A percentile compares a stretch with the other conserved stretches of the same genome.
phyloP scores from a whole-genome alignment of 2,329 filamentous ascomycete genomes.

The Pseudopyricularia cyperi region DNA sequence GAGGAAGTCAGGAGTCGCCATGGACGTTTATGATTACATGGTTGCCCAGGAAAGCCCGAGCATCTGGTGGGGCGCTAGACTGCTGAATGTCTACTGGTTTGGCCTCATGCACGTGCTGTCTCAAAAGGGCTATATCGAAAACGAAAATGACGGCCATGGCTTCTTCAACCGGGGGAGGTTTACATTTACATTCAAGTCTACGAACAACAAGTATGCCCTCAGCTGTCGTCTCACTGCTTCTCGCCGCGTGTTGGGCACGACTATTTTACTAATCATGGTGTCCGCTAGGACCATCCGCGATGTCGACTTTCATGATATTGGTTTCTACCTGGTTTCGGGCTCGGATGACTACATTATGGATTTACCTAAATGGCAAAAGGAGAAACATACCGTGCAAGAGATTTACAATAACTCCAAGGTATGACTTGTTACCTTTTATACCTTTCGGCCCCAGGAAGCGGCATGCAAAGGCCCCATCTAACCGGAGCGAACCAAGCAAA shows the following conservation, averaged over 20 bases:
- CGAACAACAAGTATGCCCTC: neutral
- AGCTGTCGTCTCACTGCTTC: neutral
- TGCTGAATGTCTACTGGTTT: neutral
- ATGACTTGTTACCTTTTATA: neutral
- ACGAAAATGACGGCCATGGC: neutral
- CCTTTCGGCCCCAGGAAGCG: neutral
- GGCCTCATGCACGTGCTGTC: neutral
- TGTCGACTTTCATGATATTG: too few relatives aligned
- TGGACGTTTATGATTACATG: neutral
- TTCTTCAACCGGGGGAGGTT: neutral
- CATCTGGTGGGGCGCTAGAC: neutral
- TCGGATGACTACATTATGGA: neutral
- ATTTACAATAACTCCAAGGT: neutral
- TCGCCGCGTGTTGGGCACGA: too few relatives aligned
- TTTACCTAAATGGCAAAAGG: neutral
- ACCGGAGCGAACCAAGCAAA: too few relatives aligned
- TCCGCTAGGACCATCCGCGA: too few relatives aligned
- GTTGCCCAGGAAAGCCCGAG: neutral
- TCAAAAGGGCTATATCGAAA: neutral
- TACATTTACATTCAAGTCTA: neutral
- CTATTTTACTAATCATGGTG: too few relatives aligned
- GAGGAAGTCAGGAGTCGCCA: neutral
- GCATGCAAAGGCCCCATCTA: neutral
- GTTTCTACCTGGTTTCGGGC: neutral
- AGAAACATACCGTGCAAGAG: neutral